Evolutionary conservation across 805 yeast genomes (phyloP).

Genomic region (Candida fluviatilis): DNA sequence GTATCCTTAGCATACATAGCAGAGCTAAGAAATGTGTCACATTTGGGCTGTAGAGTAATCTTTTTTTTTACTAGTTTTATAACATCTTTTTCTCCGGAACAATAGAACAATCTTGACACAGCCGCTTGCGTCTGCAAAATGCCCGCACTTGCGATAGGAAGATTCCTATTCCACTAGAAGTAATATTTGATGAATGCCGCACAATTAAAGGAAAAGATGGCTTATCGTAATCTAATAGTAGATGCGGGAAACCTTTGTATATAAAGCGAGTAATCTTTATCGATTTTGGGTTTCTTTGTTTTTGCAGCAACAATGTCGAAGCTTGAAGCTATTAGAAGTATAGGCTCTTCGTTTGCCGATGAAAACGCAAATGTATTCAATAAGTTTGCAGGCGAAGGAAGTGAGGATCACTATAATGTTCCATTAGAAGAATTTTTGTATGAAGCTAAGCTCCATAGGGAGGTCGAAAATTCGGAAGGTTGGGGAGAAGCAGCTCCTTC

Average conservation of each 20-base stretch:
- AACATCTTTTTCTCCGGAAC: too few relatives aligned
- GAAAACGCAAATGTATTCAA: constrained; percentile 6
- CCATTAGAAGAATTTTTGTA: constrained; percentile 6
- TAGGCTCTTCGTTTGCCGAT: constrained; percentile 3
- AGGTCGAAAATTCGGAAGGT: constrained; percentile 4
- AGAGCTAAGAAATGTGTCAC: too few relatives aligned
- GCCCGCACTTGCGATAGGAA: too few relatives aligned
- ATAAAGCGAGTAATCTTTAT: too few relatives aligned
- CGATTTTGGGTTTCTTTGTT: neutral
- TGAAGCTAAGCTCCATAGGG: constrained; percentile 8
- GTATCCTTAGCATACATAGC: too few relatives aligned
- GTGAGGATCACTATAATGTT: constrained; percentile 2
- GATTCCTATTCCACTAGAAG: neutral
- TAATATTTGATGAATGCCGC: neutral
- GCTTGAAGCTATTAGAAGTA: constrained; percentile 7
- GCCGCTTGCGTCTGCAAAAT: too few relatives aligned
- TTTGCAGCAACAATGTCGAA: constrained; percentile 2
- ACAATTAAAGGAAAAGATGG: neutral
- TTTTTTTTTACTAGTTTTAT: too few relatives aligned
- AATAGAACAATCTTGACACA: too few relatives aligned
- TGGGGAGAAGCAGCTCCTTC: constrained; percentile 7
- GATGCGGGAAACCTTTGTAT: too few relatives aligned
- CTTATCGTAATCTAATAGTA: neutral
- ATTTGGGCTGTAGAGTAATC: too few relatives aligned
- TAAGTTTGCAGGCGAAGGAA: constrained; percentile 4